Percentiles rank a stretch among this genome's conserved stretches.
Evolutionary conservation across 192 early-diverging fungal species (phyloP).

Genomic region (Dissophora globulifera): DNA sequence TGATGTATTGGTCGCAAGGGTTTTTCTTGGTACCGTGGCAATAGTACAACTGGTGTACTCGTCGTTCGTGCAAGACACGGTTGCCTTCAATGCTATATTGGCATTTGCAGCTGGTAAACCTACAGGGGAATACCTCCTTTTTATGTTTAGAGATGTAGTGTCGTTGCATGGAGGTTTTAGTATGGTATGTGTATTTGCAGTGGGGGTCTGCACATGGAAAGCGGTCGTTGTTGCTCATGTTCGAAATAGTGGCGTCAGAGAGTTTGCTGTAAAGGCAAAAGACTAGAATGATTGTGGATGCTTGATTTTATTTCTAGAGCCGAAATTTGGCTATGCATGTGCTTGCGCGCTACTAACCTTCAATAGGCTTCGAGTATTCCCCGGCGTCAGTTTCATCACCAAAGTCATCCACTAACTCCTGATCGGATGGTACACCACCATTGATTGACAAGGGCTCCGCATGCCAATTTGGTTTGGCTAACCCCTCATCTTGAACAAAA

Average conservation of each 20-base stretch:
- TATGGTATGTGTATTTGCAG: constrained; percentile 6
- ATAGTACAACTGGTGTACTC: constrained; percentile 8
- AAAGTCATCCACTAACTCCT: neutral
- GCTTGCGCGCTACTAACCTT: too few species aligned
- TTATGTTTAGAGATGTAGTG: constrained; percentile 25
- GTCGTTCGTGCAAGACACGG: constrained; percentile 7
- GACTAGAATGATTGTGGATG: too few species aligned
- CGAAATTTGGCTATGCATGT: too few species aligned
- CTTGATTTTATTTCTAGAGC: too few species aligned
- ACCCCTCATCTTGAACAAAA: constrained; percentile 16
- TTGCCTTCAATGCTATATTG: neutral
- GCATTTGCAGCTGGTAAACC: constrained; percentile 8
- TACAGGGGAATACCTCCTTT: constrained; percentile 10
- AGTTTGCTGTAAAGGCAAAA: too few species aligned
- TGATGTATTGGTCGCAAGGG: constrained; percentile 7
- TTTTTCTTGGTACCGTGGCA: constrained; percentile 12
- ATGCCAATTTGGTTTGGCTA: neutral
- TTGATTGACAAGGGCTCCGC: constrained; percentile 1
- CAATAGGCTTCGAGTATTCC: neutral
- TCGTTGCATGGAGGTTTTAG: constrained; percentile 1
- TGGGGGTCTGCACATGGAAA: constrained; percentile 17
- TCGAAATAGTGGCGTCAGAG: neutral
- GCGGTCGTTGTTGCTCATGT: constrained; percentile 23
- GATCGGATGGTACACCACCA: neutral
- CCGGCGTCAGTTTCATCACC: neutral